phyloP scores from a whole-genome alignment of 352 stramenopile genomes.

The Phytophthora europaea region DNA sequence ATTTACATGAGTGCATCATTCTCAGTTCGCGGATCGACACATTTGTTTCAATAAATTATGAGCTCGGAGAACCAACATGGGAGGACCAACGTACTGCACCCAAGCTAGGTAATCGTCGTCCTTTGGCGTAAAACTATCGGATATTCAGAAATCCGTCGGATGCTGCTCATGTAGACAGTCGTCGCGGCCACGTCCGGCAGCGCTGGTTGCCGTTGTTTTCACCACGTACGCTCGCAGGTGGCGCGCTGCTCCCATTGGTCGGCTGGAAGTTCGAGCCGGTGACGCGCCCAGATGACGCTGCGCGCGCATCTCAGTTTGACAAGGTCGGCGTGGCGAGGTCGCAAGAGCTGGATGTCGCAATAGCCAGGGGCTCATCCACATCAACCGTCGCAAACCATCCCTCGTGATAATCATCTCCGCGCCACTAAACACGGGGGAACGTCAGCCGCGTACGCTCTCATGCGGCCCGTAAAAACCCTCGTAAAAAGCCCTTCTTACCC shows the following conservation, averaged over 20 bases:
- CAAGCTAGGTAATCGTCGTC: not conserved
- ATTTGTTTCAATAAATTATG: too few species aligned
- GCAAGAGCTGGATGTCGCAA: not conserved
- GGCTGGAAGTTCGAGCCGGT: not conserved
- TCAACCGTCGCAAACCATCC: too few species aligned
- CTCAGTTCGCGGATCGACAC: too few species aligned
- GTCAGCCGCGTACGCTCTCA: not conserved
- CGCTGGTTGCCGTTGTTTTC: not conserved
- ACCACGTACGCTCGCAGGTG: constrained; percentile 2
- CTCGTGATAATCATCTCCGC: not conserved
- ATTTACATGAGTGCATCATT: too few species aligned
- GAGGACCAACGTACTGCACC: too few species aligned
- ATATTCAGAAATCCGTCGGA: not conserved
- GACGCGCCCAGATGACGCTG: not conserved
- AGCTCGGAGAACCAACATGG: too few species aligned
- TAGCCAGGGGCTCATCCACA: not conserved
- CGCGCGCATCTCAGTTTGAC: not conserved
- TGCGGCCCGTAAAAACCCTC: not conserved
- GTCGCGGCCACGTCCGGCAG: too few species aligned
- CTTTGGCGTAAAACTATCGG: not conserved
- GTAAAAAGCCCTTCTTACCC: not conserved
- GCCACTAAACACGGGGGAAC: not conserved
- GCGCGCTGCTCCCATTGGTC: not conserved
- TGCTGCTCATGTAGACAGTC: not conserved
- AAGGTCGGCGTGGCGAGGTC: not conserved